Conservation (phyloP, 495 filamentous ascomycete species). For the Stereocaulon alpinum region DNA sequence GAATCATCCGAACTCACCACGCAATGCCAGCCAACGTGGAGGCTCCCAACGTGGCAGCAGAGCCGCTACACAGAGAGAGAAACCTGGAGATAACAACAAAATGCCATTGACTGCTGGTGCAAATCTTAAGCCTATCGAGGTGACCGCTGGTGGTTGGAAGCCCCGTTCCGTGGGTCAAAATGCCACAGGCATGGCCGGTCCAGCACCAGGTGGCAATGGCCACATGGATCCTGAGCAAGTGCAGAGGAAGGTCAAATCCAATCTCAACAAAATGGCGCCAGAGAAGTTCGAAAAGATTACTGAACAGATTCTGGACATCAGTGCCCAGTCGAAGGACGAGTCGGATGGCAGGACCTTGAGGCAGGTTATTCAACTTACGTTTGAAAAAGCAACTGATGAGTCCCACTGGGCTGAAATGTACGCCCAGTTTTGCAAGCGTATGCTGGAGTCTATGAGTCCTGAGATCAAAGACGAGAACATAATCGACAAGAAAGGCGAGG, state of each 20-base stretch:
- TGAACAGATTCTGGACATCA: constrained; percentile 85
- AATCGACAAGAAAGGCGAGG: constrained; percentile 69
- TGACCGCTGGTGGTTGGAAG: constrained; percentile 75
- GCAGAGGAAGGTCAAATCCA: constrained; percentile 96
- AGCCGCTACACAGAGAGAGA: constrained; percentile 35
- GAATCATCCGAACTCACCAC: constrained; percentile 43
- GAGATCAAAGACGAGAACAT: constrained; percentile 95
- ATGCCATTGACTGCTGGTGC: constrained; percentile 81
- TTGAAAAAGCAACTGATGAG: constrained; percentile 98
- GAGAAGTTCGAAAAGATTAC: constrained; percentile 97
- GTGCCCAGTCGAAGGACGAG: constrained; percentile 90
- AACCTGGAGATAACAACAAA: constrained; percentile 51
- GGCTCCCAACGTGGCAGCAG: constrained; percentile 47
- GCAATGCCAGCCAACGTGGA: constrained; percentile 43
- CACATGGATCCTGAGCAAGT: constrained; percentile 85
- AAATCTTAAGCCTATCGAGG: constrained; percentile 68
- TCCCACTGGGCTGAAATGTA: constrained; percentile 99
- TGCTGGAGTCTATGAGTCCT: constrained; percentile 89
- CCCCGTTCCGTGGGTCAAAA: constrained; percentile 55
- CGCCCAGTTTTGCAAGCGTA: constrained; percentile 94
- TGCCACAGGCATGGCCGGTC: constrained; percentile 36
- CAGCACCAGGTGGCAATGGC: constrained; percentile 43
- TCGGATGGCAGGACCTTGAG: constrained; percentile 86
- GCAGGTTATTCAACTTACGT: constrained; percentile 96
- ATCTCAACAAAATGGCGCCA: constrained; percentile 98